phyloP scores from a whole-genome alignment of 495 filamentous ascomycete species.

The Durotheca rogersii region DNA sequence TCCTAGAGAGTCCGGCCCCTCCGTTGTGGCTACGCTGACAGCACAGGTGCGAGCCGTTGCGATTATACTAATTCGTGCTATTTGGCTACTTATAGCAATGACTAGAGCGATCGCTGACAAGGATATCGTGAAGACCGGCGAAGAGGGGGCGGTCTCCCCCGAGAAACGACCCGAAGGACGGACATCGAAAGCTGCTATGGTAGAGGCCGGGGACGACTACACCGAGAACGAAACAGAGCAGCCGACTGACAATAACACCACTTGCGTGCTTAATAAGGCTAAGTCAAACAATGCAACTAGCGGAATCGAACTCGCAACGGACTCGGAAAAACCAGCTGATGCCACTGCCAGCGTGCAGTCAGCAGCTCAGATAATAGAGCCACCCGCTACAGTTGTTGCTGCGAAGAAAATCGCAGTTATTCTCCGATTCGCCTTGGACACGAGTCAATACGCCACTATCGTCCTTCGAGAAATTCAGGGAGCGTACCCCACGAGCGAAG shows the following conservation, averaged over 20 bases:
- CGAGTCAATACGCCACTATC: constrained; percentile 93
- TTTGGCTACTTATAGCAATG: constrained; percentile 19
- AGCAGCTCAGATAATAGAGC: not conserved
- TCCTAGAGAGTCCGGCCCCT: constrained; percentile 8
- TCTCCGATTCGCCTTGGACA: constrained; percentile 78
- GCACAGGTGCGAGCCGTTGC: constrained; percentile 29
- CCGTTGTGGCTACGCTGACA: constrained; percentile 16
- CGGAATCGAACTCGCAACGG: not conserved
- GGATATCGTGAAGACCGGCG: constrained; percentile 13
- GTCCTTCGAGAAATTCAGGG: constrained; percentile 75
- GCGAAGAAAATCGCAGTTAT: constrained; percentile 72
- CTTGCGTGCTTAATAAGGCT: not conserved
- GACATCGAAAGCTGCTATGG: not conserved
- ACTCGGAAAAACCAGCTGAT: constrained; percentile 3
- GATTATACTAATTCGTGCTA: constrained; percentile 6
- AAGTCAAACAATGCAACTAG: not conserved
- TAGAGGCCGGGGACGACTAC: not conserved
- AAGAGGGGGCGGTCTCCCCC: not conserved
- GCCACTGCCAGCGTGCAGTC: not conserved
- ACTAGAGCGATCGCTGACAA: constrained; percentile 22
- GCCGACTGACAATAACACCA: constrained; percentile 1
- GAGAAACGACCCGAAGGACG: constrained; percentile 2
- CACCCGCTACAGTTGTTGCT: constrained; percentile 5
- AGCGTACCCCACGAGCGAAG: not conserved
- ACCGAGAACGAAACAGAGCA: constrained; percentile 2